These are phyloP conservation scores for Triticum monococcum DNA, from an alignment of 176 grass and related monocot species.

Conservation along the genomic window DNA sequence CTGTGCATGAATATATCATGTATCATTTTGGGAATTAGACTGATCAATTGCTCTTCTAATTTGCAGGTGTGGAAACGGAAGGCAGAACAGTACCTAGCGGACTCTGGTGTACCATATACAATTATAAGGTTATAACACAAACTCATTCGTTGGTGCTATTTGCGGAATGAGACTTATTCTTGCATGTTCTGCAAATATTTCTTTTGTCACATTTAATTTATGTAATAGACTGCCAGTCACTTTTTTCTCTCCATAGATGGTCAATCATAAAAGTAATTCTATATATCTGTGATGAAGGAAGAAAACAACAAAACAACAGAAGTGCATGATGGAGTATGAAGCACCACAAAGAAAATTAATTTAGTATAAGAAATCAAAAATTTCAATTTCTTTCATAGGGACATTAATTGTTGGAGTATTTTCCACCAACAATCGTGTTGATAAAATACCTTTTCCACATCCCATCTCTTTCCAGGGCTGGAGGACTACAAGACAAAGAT, in stretches of 20 bases:
- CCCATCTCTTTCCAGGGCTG: slow-evolving; percentile 51
- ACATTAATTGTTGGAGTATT: too few species aligned
- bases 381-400: neutral
- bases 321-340: neutral
- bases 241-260: neutral
- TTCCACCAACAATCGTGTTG: neutral
- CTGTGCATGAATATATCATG: neutral
- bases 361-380: neutral
- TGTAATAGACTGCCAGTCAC: neutral
- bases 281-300: neutral
- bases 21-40: neutral
- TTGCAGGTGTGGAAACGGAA: slow-evolving; percentile 85
- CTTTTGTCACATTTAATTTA: neutral
- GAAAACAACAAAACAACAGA: neutral
- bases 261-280: neutral
- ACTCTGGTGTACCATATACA: slow-evolving; percentile 85
- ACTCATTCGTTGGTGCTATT: neutral
- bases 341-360: neutral
- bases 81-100: slow-evolving; percentile 80
- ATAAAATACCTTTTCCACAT: neutral
- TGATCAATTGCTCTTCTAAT: neutral
- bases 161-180: neutral
- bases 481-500: slow-evolving; percentile 94
- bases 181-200: neutral
- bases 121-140: slow-evolving; percentile 66